These are phyloP conservation scores for Manihot esculenta DNA, from an alignment of 441 rosid genomes.

Conservation along the genomic window DNA sequence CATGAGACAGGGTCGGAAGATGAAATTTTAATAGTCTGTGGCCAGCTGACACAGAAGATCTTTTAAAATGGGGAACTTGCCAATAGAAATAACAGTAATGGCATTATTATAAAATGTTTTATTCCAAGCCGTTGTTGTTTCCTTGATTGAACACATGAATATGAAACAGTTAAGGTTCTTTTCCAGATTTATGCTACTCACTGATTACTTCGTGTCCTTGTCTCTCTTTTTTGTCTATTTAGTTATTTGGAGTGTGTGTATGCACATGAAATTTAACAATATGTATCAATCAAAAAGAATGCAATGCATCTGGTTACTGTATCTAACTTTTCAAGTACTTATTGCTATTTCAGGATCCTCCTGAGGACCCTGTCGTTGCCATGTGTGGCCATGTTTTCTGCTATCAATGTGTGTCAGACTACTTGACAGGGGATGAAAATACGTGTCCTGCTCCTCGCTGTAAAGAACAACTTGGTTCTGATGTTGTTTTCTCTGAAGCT, in stretches of 20 bases:
- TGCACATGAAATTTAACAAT: neutral
- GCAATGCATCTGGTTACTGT: constrained; percentile 1
- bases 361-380: constrained; percentile 89
- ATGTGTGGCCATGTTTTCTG: constrained; percentile 92
- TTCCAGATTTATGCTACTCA: neutral
- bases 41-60: neutral
- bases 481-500: constrained; percentile 73
- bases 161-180: too few species aligned
- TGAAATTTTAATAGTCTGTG: neutral
- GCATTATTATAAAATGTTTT: neutral
- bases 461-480: constrained; percentile 69
- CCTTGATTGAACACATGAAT: neutral
- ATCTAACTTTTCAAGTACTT: constrained; percentile 14
- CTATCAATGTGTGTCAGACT: constrained; percentile 78
- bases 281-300: neutral
- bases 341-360: constrained; percentile 75
- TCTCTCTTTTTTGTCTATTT: too few species aligned
- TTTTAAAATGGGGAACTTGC: neutral
- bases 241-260: neutral
- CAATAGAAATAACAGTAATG: neutral
- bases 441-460: constrained; percentile 69
- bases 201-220: neutral
- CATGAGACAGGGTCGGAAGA: neutral
- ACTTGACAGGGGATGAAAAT: constrained; percentile 76
- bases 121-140: neutral